Conservation (phyloP, 371 early-diverging fungal species). For the Homolaphlyctis polyrhiza region DNA sequence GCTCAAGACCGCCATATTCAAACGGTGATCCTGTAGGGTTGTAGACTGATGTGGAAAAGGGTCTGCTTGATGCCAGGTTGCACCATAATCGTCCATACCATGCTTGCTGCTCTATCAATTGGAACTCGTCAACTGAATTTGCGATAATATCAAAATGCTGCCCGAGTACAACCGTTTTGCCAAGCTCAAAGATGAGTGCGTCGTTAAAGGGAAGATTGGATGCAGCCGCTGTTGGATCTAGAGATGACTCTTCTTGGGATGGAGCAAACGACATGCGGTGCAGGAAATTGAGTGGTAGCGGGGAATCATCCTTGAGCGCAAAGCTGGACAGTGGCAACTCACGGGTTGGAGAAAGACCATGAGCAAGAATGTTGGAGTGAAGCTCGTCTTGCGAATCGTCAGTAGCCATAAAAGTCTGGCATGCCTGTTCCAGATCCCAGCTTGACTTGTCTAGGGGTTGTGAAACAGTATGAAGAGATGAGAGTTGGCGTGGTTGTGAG, state of each 20-base stretch:
- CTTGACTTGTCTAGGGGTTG: too few relatives aligned
- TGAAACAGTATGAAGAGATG: too few relatives aligned
- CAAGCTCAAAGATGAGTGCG: slow-evolving; percentile 31
- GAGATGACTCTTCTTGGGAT: too few relatives aligned
- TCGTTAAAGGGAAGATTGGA: slow-evolving; percentile 30
- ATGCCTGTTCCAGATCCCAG: too few relatives aligned
- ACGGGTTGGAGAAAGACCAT: not conserved
- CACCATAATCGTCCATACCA: slow-evolving; percentile 39
- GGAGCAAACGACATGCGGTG: too few relatives aligned
- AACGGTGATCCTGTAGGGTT: not conserved
- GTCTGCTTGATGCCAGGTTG: slow-evolving; percentile 26
- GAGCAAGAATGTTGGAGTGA: not conserved
- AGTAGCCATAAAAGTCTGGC: not conserved
- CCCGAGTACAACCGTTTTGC: slow-evolving; percentile 26
- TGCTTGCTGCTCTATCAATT: slow-evolving; percentile 21
- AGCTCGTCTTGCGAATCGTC: not conserved
- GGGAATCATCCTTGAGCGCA: not conserved
- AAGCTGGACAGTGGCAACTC: not conserved
- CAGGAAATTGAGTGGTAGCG: not conserved
- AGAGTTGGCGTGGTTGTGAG: too few relatives aligned
- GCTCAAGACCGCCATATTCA: slow-evolving; percentile 33
- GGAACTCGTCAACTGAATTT: slow-evolving; percentile 28
- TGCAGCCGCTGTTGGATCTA: too few relatives aligned
- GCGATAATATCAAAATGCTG: slow-evolving; percentile 33
- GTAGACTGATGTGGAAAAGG: slow-evolving; percentile 30